Evolutionary conservation across 2,329 filamentous ascomycete genomes (phyloP).

Genomic region (Corniculantispora saksenae): DNA sequence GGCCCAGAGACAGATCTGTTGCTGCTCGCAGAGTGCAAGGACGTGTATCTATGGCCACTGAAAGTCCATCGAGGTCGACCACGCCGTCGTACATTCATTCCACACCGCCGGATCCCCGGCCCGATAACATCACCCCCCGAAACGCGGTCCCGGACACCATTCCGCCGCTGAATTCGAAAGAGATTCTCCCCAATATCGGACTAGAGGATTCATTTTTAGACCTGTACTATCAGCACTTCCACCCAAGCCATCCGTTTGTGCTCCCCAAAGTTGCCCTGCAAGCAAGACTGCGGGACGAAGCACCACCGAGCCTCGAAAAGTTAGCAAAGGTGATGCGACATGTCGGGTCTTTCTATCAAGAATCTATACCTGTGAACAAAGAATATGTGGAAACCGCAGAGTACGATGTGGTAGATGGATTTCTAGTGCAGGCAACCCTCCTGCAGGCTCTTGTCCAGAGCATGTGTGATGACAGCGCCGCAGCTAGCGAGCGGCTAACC

Average conservation of each 20-base stretch:
- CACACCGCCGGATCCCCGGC: neutral
- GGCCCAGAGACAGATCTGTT: conserved; percentile 5
- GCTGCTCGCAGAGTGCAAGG: neutral
- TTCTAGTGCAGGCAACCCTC: conserved; percentile 27
- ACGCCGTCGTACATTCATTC: neutral
- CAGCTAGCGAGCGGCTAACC: conserved; percentile 36
- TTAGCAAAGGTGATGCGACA: conserved; percentile 10
- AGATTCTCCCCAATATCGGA: neutral
- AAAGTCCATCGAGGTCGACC: conserved; percentile 15
- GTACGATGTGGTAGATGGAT: neutral
- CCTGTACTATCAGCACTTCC: conserved; percentile 10
- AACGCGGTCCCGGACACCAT: neutral
- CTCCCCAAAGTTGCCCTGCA: conserved; percentile 3
- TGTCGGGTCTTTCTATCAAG: conserved; percentile 16
- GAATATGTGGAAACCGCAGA: conserved; percentile 10
- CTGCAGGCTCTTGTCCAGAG: conserved; percentile 35
- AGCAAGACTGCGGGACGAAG: neutral
- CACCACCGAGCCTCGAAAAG: neutral
- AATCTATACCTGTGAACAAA: neutral
- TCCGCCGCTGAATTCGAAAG: neutral
- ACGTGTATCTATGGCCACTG: neutral
- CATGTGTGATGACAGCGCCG: conserved; percentile 40
- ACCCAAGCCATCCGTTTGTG: conserved; percentile 12
- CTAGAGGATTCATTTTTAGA: neutral
- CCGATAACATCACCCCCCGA: neutral